Percentiles rank a stretch among this genome's conserved stretches.
Conservation (phyloP, 2,329 filamentous ascomycete genomes). For the Hymenotorrendiella dingleyae region DNA sequence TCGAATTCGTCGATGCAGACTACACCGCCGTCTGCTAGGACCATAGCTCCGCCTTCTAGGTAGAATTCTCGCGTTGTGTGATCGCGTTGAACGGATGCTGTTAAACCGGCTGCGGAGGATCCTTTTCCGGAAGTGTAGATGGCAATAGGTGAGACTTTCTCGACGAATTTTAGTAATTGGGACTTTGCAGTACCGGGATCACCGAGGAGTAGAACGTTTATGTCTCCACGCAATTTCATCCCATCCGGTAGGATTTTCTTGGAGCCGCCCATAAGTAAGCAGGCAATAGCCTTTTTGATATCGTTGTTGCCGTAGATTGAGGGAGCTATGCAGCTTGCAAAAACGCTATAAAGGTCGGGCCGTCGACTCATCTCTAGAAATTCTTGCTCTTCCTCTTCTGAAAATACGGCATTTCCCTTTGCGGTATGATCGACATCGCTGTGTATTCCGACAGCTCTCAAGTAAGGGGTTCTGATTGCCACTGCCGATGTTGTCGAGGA, state of each 20-base stretch:
- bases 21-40: slow-evolving; percentile 90
- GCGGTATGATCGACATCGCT: slow-evolving; percentile 85
- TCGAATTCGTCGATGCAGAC: slow-evolving; percentile 99
- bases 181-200: slow-evolving; percentile 98
- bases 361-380: slow-evolving; percentile 85
- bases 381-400: slow-evolving; percentile 95
- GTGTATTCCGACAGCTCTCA: slow-evolving; percentile 87
- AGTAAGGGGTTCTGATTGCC: slow-evolving; percentile 90
- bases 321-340: slow-evolving; percentile 88
- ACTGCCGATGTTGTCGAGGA: slow-evolving; percentile 71
- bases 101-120: slow-evolving; percentile 94
- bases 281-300: slow-evolving; percentile 97
- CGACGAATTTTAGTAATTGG: slow-evolving; percentile 93
- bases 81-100: slow-evolving; percentile 92
- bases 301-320: slow-evolving; percentile 95
- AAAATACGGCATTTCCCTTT: slow-evolving; percentile 78
- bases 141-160: slow-evolving; percentile 91
- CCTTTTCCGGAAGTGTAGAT: slow-evolving; percentile 99
- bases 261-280: slow-evolving; percentile 85
- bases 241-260: slow-evolving; percentile 98
- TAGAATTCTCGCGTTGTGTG: slow-evolving; percentile 93
- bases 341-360: slow-evolving; percentile 85
- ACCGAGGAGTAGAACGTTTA: slow-evolving; percentile 93
- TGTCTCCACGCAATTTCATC: slow-evolving; percentile 96
- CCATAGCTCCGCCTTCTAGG: slow-evolving; percentile 96